A percentile compares a stretch with the other conserved stretches of the same genome.
Conservation (phyloP, 2,329 filamentous ascomycete species). For the Diaporthe aspalathi region DNA sequence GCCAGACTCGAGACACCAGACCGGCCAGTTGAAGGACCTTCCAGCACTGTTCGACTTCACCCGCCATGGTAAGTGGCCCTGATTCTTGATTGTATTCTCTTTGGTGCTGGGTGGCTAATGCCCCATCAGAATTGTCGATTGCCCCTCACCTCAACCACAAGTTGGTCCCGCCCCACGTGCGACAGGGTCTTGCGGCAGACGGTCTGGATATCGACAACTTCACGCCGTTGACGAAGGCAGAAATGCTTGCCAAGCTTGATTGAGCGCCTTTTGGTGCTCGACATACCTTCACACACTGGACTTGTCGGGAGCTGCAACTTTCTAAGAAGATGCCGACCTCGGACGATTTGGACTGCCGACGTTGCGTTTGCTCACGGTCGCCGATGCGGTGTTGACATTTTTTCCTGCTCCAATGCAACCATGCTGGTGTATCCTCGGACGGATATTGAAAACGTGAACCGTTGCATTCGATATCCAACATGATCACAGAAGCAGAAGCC, state of each 20-base stretch:
- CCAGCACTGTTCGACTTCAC: constrained; percentile 94
- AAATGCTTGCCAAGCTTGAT: constrained; percentile 98
- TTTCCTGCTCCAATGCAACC: constrained; percentile 32
- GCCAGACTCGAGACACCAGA: constrained; percentile 92
- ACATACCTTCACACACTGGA: constrained; percentile 33
- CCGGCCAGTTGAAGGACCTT: constrained; percentile 81
- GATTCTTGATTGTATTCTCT: constrained; percentile 12
- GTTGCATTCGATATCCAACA: constrained; percentile 35
- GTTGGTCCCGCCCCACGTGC: constrained; percentile 87
- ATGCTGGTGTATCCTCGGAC: constrained; percentile 34
- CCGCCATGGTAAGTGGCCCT: constrained; percentile 79
- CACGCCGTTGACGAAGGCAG: constrained; percentile 88
- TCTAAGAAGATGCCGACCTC: constrained; percentile 16
- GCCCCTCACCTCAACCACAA: constrained; percentile 86
- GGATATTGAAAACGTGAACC: constrained; percentile 31
- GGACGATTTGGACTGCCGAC: constrained; percentile 25
- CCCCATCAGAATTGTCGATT: constrained; percentile 87
- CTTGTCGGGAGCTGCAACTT: constrained; percentile 35
- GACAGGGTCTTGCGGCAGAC: constrained; percentile 76
- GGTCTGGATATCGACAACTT: constrained; percentile 96
- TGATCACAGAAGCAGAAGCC: constrained; percentile 31
- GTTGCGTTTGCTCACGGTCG: constrained; percentile 37
- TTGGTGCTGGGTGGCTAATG: constrained; percentile 42
- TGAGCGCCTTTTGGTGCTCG: constrained; percentile 63
- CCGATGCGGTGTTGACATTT: constrained; percentile 25